Percentiles rank a stretch among this genome's conserved stretches.
Evolutionary conservation across 2,329 filamentous ascomycete genomes (phyloP).

Genomic region (Teratosphaeria epicoccoides): DNA sequence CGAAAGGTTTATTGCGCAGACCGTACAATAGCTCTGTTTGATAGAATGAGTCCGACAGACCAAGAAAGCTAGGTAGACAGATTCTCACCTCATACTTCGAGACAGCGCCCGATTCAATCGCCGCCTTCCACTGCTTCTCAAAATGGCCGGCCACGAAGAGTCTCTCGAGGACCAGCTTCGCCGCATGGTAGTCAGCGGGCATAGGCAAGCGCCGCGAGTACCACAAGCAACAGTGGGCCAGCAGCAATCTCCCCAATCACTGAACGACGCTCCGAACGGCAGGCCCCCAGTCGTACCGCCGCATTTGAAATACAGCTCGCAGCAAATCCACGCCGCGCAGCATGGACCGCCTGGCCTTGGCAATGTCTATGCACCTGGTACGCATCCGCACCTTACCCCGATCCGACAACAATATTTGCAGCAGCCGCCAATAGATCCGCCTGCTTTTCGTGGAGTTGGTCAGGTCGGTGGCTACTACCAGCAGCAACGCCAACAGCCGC

Average conservation of each 20-base stretch:
- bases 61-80: background rate
- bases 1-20: background rate
- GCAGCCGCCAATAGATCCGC: slow-evolving; percentile 20
- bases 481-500: slow-evolving; percentile 8
- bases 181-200: background rate
- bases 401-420: background rate
- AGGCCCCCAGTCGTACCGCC: background rate
- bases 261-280: background rate
- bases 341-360: background rate
- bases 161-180: background rate
- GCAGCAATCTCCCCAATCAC: background rate
- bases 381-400: background rate
- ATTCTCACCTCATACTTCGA: background rate
- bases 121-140: background rate
- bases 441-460: slow-evolving; percentile 21
- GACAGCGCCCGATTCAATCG: background rate
- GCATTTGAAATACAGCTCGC: background rate
- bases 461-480: slow-evolving; percentile 9
- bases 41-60: background rate
- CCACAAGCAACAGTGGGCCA: background rate
- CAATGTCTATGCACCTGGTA: background rate
- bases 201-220: background rate
- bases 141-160: background rate
- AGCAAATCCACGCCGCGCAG: background rate
- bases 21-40: background rate